These are phyloP conservation scores for Aureobasidium pullulans DNA, from an alignment of 2,329 filamentous ascomycete genomes.

Conservation along the genomic window DNA sequence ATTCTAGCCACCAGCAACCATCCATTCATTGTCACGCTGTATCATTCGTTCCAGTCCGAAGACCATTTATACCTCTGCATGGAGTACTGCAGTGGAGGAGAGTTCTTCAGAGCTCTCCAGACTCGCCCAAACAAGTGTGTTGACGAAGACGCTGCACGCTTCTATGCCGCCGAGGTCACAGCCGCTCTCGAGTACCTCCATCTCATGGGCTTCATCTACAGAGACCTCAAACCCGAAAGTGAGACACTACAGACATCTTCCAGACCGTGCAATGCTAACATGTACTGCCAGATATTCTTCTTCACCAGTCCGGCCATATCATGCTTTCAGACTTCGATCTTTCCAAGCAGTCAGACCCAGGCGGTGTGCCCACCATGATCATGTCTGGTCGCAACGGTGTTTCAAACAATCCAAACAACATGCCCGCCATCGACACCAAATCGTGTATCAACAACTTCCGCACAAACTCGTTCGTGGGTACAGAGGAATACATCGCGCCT, in stretches of 20 bases:
- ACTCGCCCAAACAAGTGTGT: constrained; percentile 96
- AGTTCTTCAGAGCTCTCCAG: constrained; percentile 95
- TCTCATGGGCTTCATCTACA: constrained; percentile 98
- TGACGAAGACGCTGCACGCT: constrained; percentile 89
- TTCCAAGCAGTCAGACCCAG: constrained; percentile 93
- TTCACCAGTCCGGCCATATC: constrained; percentile 98
- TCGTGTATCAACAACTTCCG: constrained; percentile 98
- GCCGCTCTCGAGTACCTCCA: constrained; percentile 94
- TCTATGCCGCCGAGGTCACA: constrained; percentile 96
- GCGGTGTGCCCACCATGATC: constrained; percentile 97
- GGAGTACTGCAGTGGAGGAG: constrained; percentile 98
- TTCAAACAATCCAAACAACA: constrained; percentile 56
- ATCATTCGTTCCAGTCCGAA: constrained; percentile 98
- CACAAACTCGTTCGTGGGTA: constrained; percentile 97
- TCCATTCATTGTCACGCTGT: constrained; percentile 96
- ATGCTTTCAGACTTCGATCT: constrained; percentile 99
- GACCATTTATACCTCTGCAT: constrained; percentile 99
- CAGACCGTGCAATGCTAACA: constrained; percentile 29
- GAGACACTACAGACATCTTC: constrained; percentile 17
- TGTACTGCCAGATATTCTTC: constrained; percentile 68
- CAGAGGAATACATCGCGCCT: constrained; percentile 96
- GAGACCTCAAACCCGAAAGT: constrained; percentile 96
- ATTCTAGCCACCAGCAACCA: constrained; percentile 98
- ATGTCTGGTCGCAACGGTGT: constrained; percentile 76
- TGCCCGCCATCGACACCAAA: constrained; percentile 97